Percentiles rank a stretch among this genome's conserved stretches.
These are phyloP conservation scores for Russula sp. DNA, from an alignment of 768 basidiomycete species.

Conservation along the genomic window DNA sequence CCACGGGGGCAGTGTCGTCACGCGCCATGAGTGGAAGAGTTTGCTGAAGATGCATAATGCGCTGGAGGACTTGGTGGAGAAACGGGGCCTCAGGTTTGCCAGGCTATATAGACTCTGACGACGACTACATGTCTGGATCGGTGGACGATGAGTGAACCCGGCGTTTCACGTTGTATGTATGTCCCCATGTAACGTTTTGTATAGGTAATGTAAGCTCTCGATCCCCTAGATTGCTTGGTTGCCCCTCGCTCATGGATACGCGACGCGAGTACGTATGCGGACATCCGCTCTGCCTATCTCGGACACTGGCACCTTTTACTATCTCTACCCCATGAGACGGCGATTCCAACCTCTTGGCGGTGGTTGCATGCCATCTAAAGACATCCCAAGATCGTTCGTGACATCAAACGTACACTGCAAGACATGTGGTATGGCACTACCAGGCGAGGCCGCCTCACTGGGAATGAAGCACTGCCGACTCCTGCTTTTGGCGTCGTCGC, in stretches of 20 bases:
- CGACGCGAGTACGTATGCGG: too few relatives aligned
- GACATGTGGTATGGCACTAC: not conserved
- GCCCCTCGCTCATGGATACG: not conserved
- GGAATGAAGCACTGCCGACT: not conserved
- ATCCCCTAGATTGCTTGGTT: not conserved
- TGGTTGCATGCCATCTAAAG: not conserved
- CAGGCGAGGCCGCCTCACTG: not conserved
- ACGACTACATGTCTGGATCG: slow-evolving; percentile 4
- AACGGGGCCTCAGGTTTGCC: slow-evolving; percentile 30
- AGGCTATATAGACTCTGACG: slow-evolving; percentile 14
- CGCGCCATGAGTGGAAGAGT: slow-evolving; percentile 96
- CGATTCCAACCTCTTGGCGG: not conserved
- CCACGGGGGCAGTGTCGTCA: slow-evolving; percentile 67
- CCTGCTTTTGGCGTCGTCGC: slow-evolving; percentile 20
- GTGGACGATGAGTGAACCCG: slow-evolving; percentile 12
- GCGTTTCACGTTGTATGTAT: not conserved
- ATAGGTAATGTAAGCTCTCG: too few relatives aligned
- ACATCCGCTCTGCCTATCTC: too few relatives aligned
- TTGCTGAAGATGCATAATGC: slow-evolving; percentile 60
- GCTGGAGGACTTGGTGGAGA: slow-evolving; percentile 75
- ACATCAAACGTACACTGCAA: not conserved
- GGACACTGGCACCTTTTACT: not conserved
- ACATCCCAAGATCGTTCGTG: not conserved
- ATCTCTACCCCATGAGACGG: not conserved
- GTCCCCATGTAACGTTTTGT: not conserved